A percentile compares a stretch with the other conserved stretches of the same genome.
These are phyloP conservation scores for Stramenopiles sp. DNA, from an alignment of 352 stramenopile species.

Conservation along the genomic window DNA sequence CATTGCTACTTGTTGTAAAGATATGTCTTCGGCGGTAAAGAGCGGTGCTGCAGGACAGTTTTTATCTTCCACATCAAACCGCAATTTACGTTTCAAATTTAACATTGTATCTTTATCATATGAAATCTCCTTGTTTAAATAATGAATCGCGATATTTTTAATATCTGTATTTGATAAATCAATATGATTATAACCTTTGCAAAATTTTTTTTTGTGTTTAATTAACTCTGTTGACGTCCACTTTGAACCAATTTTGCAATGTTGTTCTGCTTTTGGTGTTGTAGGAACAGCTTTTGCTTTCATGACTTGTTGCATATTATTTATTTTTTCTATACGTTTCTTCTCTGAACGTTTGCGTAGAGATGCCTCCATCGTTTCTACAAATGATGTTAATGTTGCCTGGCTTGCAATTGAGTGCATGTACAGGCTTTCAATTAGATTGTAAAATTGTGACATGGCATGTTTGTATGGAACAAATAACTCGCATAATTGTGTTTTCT, in stretches of 20 bases:
- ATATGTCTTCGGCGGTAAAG: background rate
- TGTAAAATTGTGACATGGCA: background rate
- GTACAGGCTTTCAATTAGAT: background rate
- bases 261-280: no score
- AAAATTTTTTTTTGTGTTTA: background rate
- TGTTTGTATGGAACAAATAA: background rate
- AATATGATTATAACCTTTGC: background rate
- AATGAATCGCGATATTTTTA: background rate
- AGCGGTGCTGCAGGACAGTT: background rate
- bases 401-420: no score
- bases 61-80: background rate
- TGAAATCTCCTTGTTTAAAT: background rate
- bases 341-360: no score
- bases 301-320: no score
- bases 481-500: background rate
- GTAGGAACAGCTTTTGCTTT: no score
- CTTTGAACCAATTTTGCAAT: no score
- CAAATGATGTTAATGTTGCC: no score
- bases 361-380: no score
- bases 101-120: background rate
- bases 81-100: background rate
- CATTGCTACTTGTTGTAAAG: slow-evolving; percentile 1
- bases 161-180: background rate
- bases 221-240: background rate
- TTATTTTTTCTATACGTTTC: no score